phyloP scores from a whole-genome alignment of 177 flowering plant genomes.

The Vitis hybrid region DNA sequence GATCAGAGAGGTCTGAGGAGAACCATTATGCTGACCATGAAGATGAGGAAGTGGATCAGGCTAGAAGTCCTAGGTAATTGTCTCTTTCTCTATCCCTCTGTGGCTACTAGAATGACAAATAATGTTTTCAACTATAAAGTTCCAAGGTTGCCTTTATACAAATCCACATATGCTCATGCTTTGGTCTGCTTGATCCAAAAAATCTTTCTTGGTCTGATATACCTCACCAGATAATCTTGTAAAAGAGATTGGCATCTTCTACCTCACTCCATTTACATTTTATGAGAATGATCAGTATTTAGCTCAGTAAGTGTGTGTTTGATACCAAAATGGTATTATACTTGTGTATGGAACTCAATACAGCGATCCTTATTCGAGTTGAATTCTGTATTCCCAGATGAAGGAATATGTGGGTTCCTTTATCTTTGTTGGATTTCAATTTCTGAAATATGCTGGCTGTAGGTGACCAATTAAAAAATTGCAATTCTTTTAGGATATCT shows the following conservation, averaged over 20 bases:
- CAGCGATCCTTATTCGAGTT: too few relatives aligned
- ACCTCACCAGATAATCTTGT: too few relatives aligned
- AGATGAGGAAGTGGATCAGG: slow-evolving; percentile 83
- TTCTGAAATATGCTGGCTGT: too few relatives aligned
- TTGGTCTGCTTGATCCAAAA: background rate
- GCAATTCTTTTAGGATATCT: too few relatives aligned
- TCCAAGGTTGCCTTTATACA: background rate
- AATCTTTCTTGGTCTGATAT: background rate
- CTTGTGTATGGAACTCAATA: too few relatives aligned
- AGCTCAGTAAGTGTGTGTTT: background rate
- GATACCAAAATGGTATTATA: background rate
- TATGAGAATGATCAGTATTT: background rate
- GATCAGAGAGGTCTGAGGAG: slow-evolving; percentile 81
- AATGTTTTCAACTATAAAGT: background rate
- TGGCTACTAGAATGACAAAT: background rate
- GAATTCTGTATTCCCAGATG: too few relatives aligned
- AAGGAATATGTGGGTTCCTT: too few relatives aligned
- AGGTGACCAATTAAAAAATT: too few relatives aligned
- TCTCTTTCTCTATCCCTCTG: slow-evolving; percentile 1
- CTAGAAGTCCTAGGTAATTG: slow-evolving; percentile 63
- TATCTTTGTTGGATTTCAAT: too few relatives aligned
- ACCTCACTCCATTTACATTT: background rate
- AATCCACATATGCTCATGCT: background rate
- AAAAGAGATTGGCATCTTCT: background rate
- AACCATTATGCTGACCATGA: slow-evolving; percentile 63